phyloP scores from a whole-genome alignment of 768 basidiomycete genomes.

The Lentinus brumalis region DNA sequence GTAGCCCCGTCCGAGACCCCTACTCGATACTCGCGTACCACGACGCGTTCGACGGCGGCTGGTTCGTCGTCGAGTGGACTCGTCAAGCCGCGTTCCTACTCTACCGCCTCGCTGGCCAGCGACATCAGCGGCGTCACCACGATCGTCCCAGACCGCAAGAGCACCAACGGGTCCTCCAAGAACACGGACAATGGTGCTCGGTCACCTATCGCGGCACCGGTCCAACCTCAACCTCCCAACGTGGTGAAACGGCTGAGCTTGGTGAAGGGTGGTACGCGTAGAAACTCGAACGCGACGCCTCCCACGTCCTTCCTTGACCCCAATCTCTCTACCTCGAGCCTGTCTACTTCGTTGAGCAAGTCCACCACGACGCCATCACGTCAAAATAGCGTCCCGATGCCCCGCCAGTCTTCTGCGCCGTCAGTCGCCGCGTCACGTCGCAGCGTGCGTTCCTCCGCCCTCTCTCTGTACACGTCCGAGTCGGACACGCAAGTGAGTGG shows the following conservation, averaged over 20 bases:
- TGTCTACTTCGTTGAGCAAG: constrained; percentile 20
- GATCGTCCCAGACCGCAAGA: constrained; percentile 36
- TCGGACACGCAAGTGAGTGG: constrained; percentile 23
- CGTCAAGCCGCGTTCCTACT: constrained; percentile 55
- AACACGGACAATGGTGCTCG: constrained; percentile 31
- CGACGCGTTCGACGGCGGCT: constrained; percentile 45
- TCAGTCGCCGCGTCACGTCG: constrained; percentile 26
- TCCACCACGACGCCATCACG: constrained; percentile 27
- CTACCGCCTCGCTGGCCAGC: constrained; percentile 49
- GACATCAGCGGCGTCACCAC: constrained; percentile 52
- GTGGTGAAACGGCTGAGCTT: constrained; percentile 12
- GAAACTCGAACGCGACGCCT: constrained; percentile 39
- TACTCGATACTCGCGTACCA: constrained; percentile 50
- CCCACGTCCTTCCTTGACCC: constrained; percentile 36
- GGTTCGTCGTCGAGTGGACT: constrained; percentile 35
- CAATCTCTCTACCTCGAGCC: constrained; percentile 38
- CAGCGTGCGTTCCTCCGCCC: constrained; percentile 24
- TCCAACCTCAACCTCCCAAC: constrained; percentile 23
- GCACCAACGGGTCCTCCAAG: constrained; percentile 18
- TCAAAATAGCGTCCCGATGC: constrained; percentile 22
- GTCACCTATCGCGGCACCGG: constrained; percentile 55
- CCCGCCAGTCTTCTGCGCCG: constrained; percentile 14
- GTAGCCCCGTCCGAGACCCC: constrained; percentile 54
- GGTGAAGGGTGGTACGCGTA: constrained; percentile 17
- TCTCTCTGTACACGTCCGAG: constrained; percentile 24